Evolutionary conservation across 148 eudicot genomes (phyloP), one percentile per base, ranked within the genome.

Genomic region (Rhododendron ovatum): DNA sequence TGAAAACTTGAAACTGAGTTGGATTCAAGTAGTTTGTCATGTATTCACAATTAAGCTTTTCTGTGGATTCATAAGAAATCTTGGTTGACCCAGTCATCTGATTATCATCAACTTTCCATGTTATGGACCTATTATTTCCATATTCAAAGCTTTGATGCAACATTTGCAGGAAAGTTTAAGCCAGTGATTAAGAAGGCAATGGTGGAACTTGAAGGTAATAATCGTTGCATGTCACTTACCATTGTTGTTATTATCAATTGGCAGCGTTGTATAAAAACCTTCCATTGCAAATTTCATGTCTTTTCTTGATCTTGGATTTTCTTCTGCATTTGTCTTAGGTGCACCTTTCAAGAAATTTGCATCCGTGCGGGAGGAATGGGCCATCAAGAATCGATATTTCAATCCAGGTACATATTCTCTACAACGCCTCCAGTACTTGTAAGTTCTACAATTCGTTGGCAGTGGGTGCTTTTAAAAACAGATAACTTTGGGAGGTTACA

Each of bases 161-260:
- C 12, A 18, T 82, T 24, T 82, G 35, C 76, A 82, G 84, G 84
- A 61, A 63, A 82, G 18, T 82, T 82, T 26, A 82, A 82, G 24
- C 84, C 84, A 11, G 84, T 82, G 75, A 82, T 63, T 61, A 82
- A 82, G 84, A 82, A 82, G 53, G 84, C 84, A 61, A 61, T 82
- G 75, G 84, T 82, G 51, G 84, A 82, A 63, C 84, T 82, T 11
- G 75, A 82, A 41, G 84, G 84, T 82, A 82, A 39, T 24, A 82
- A 24, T n/a, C 1, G 30, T 63, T n/a, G 26, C 48, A 20, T 45
- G 30, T 5, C 51, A 3, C 28, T 41, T 22, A 41, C 45, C 45
- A 41, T 6, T 41, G 45, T 41, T 41, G 18, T 77, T 5, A 17
- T 20, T 3, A 77, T 22, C 43, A 74, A 33, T 35, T 74, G 65